Evolutionary conservation across 2,329 filamentous ascomycete genomes (phyloP).

Genomic region (Cadophora malorum): DNA sequence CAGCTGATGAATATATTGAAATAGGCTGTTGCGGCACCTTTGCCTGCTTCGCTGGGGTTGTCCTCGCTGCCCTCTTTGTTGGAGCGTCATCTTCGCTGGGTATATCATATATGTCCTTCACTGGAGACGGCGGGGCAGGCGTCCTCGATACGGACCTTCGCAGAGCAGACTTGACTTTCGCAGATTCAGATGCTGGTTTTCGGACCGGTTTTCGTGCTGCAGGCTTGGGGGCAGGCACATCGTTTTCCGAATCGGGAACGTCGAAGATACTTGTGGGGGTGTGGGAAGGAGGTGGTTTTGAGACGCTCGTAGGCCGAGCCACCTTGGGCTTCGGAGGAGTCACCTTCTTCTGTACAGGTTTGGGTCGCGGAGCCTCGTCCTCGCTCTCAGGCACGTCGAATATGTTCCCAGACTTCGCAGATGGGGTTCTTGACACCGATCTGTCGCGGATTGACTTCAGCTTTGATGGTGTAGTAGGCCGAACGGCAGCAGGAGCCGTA

Average conservation of each 20-base stretch:
- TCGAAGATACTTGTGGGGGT: slow-evolving; percentile 23
- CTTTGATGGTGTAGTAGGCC: slow-evolving; percentile 23
- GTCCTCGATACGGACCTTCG: slow-evolving; percentile 22
- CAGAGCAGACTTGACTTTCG: slow-evolving; percentile 20
- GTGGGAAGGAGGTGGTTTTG: not conserved
- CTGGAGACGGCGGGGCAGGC: slow-evolving; percentile 23
- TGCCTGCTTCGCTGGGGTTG: not conserved
- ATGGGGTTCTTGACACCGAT: slow-evolving; percentile 23
- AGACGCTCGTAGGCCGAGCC: not conserved
- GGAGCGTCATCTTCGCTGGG: slow-evolving; percentile 23
- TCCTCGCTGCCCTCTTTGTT: not conserved
- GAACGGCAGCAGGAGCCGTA: slow-evolving; percentile 7
- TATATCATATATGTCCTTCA: slow-evolving; percentile 24
- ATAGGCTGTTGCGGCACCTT: not conserved
- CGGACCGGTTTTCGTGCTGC: slow-evolving; percentile 8
- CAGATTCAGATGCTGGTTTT: not conserved
- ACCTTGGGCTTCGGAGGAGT: slow-evolving; percentile 12
- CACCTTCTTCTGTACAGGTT: slow-evolving; percentile 4
- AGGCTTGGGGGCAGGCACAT: slow-evolving; percentile 14
- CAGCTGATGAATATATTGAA: slow-evolving; percentile 16
- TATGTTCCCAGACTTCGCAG: slow-evolving; percentile 19
- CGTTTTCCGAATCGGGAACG: slow-evolving; percentile 20
- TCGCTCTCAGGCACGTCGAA: slow-evolving; percentile 37
- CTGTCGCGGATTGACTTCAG: slow-evolving; percentile 20
- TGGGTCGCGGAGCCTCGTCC: slow-evolving; percentile 30